Evolutionary conservation across 2,329 filamentous ascomycete species (phyloP), one percentile per base, ranked within the genome.

Genomic region (Stagonosporopsis cucurbitacearum): DNA sequence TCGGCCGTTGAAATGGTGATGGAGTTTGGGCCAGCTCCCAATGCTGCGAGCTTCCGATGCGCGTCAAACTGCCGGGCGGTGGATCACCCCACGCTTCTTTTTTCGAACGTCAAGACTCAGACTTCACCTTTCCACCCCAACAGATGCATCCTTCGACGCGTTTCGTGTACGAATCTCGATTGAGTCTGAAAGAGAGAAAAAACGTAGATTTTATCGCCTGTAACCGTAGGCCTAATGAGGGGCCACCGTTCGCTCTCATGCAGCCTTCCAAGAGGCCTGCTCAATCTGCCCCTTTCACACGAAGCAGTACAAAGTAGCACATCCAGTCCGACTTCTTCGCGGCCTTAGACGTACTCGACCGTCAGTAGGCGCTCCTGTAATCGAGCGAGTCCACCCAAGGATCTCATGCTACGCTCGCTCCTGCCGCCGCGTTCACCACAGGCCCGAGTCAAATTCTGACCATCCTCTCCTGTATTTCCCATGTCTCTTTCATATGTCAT

Each of bases 21-120:
- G 56, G 32, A 26, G 32, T 47, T 46, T 22, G 47, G 52, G 37
- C n/a, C n/a, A 42, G 54, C 33, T 33, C 50, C 41, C 32, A n/a
- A 50, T 23, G 57, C 33, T 47, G 42, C 19, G 42, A 47, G 47
- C 54, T 47, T 23, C 43, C 43, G 46, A 43, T 43, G 44, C 36
- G 54, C 48, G 28, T 43, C 47, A 52, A 57, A 19, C 13, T 57
- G 54, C 48, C 54, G 54, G 47, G 48, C 43, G 48, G 54, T 48
- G 54, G 51, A 13, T 33, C 40, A 36, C 43, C 50, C 56, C 47
- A 51, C 46, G 22, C 54, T 30, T 49, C 50, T 44, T 35, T 15
- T 20, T 23, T 42, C 26, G 32, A 58, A 62, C 47, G 40, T 45
- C 44, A 44, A 57, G 43, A 40, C 41, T 57, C 35, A 56, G 13